Percentiles rank a stretch among this genome's conserved stretches.
Evolutionary conservation across 768 basidiomycete species (phyloP).

Genomic region (Saitozyma sp.): DNA sequence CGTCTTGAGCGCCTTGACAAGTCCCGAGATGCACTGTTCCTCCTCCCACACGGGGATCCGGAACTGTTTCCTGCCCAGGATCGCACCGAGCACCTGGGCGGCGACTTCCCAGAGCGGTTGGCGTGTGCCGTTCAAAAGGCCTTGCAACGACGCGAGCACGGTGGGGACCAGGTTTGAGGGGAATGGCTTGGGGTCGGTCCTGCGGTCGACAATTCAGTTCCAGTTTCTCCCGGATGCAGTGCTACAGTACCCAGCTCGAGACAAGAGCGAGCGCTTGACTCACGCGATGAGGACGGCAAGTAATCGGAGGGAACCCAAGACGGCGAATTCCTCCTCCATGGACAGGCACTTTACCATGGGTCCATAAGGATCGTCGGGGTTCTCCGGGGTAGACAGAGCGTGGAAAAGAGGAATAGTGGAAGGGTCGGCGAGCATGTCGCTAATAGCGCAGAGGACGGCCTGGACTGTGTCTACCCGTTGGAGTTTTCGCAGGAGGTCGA

Average conservation of each 20-base stretch:
- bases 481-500: constrained; percentile 84
- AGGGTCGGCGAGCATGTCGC: constrained; percentile 64
- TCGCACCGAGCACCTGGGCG: constrained; percentile 83
- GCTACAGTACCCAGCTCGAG: too few species aligned
- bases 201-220: constrained; percentile 3
- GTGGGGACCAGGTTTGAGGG: constrained; percentile 26
- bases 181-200: constrained; percentile 49
- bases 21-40: constrained; percentile 52
- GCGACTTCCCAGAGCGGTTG: constrained; percentile 69
- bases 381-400: constrained; percentile 23
- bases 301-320: constrained; percentile 83
- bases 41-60: constrained; percentile 75
- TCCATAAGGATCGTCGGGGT: constrained; percentile 36
- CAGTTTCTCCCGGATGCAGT: too few species aligned
- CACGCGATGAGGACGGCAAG: constrained; percentile 81
- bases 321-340: constrained; percentile 90
- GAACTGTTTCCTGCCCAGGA: constrained; percentile 77
- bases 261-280: constrained; percentile 17
- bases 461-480: constrained; percentile 71
- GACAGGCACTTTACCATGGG: constrained; percentile 66
- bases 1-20: constrained; percentile 77
- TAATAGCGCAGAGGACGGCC: constrained; percentile 73
- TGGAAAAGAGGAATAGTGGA: constrained; percentile 47
- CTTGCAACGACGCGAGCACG: constrained; percentile 51
- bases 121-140: constrained; percentile 61